phyloP scores from a whole-genome alignment of 331 rosid species.

The Malus hybrid region DNA sequence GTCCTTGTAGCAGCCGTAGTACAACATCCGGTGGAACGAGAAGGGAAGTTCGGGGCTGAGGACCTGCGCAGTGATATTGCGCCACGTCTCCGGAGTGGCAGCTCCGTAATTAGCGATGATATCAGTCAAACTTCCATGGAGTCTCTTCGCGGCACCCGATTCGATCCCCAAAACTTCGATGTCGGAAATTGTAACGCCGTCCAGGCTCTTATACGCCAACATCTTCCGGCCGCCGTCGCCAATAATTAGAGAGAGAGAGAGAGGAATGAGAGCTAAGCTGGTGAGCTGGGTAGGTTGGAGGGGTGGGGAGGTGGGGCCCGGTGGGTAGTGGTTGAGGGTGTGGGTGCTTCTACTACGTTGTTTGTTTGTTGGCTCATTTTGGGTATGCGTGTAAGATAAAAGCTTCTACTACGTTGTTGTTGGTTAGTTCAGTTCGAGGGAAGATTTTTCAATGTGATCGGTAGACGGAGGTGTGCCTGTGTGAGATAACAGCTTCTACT shows the following conservation, averaged over 20 bases:
- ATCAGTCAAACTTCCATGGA: slow-evolving; percentile 39
- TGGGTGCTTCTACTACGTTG: too few species aligned
- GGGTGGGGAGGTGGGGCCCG: too few species aligned
- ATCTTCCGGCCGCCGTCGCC: background rate
- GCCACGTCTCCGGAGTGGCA: slow-evolving; percentile 68
- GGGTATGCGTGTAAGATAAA: too few species aligned
- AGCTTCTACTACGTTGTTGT: too few species aligned
- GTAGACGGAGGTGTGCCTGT: fast-evolving
- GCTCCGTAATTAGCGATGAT: slow-evolving; percentile 36
- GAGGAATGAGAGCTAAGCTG: background rate
- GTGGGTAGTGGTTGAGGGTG: too few species aligned
- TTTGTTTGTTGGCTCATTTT: too few species aligned
- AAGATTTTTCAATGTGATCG: too few species aligned
- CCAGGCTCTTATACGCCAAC: slow-evolving; percentile 50
- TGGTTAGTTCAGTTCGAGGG: too few species aligned
- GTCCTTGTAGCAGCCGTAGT: slow-evolving; percentile 52
- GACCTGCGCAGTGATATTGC: slow-evolving; percentile 34
- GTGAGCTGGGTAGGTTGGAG: background rate
- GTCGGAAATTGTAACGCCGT: slow-evolving; percentile 40
- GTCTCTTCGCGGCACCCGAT: slow-evolving; percentile 25
- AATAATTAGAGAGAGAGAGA: background rate
- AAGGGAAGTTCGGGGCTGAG: slow-evolving; percentile 75
- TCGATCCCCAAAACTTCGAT: slow-evolving; percentile 51
- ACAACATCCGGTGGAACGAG: slow-evolving; percentile 77
- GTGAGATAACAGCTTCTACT: too few species aligned